Conservation (phyloP, 1,284 basidiomycete species). For the Tilletia caries region DNA sequence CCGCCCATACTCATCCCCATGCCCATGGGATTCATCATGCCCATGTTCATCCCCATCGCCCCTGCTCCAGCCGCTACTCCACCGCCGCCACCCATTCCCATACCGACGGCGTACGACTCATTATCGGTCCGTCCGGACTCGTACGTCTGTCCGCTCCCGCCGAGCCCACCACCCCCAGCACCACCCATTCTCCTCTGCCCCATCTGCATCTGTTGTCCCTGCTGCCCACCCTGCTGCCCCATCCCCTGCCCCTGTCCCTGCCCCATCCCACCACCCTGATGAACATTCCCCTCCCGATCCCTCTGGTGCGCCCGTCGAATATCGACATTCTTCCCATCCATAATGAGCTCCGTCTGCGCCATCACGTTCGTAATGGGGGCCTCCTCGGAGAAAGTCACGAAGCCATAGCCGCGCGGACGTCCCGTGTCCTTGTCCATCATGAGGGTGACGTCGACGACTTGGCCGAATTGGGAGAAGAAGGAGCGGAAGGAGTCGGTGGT, state of each 20-base stretch:
- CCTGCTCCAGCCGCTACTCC: slow-evolving; percentile 68
- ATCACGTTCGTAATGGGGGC: slow-evolving; percentile 69
- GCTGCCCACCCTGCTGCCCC: too few relatives aligned
- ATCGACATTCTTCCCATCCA: slow-evolving; percentile 53
- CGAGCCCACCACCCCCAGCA: slow-evolving; percentile 17
- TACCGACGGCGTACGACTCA: slow-evolving; percentile 11
- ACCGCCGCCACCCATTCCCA: slow-evolving; percentile 60
- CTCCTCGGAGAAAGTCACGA: slow-evolving; percentile 86
- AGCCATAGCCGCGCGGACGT: slow-evolving; percentile 94
- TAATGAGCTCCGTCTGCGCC: slow-evolving; percentile 43
- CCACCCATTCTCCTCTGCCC: slow-evolving; percentile 15
- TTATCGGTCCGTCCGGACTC: slow-evolving; percentile 19
- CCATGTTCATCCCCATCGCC: slow-evolving; percentile 57
- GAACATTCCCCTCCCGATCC: background rate
- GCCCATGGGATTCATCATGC: slow-evolving; percentile 60
- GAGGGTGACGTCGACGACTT: slow-evolving; percentile 92
- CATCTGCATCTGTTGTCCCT: background rate
- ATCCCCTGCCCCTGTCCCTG: background rate
- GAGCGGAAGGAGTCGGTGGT: slow-evolving; percentile 89
- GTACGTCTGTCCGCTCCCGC: slow-evolving; percentile 18
- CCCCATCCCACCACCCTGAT: slow-evolving; percentile 34
- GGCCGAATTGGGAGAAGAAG: slow-evolving; percentile 83
- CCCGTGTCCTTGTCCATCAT: slow-evolving; percentile 98
- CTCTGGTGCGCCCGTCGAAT: background rate
- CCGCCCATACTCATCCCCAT: slow-evolving; percentile 44